Base-by-base conservation (phyloP, 2,329 filamentous ascomycete species). In the Talaromyces funiculosus region DNA sequence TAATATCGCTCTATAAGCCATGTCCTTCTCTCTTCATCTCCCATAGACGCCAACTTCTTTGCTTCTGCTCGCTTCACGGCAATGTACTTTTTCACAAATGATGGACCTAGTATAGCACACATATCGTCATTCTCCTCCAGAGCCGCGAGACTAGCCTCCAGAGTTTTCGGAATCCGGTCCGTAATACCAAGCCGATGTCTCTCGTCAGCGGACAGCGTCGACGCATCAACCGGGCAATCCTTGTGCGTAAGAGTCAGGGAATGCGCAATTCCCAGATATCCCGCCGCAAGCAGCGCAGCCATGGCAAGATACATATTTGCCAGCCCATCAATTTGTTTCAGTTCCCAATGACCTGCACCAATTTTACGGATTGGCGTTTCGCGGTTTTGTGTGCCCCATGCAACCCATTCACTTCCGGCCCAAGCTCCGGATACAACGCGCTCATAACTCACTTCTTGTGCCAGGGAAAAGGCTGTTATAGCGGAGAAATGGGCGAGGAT, bases 371-470 rank as follows among this genome's bases (percentile, higher is more conserved):
- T 77, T 0, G 90, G 87, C 4, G 85, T 80, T 76, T 93, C 89
- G 18, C 89, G 85, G 72, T 94, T 94, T 74, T 94, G 86, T 4
- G 85, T 89, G 12, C 90, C 90, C 90, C 90, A 95, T 0, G 87
- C 78, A 0, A 92, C 83, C 86, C 87, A 92, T 7, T 86, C 83
- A 0, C 89, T 89, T n/a, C 89, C 89, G 0, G 89, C 83, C 90
- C 90, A 94, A 61, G 78, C 78, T n/a, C 89, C 83, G 57, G 91
- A 86, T 1, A 76, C 73, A 10, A 90, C 80, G 4, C 90, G 83
- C 37, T 83, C 82, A 72, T 94, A 94, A 71, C 86, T 90, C 0
- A 80, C 79, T 1, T 83, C 79, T 64, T 85, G 84, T 37, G 86
- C 82, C 67, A 90, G 84, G 0, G 84, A 86, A 61, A 94, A 87